These are phyloP conservation scores for Hymenoscyphus linearis DNA, from an alignment of 2,329 filamentous ascomycete genomes.

Conservation along the genomic window DNA sequence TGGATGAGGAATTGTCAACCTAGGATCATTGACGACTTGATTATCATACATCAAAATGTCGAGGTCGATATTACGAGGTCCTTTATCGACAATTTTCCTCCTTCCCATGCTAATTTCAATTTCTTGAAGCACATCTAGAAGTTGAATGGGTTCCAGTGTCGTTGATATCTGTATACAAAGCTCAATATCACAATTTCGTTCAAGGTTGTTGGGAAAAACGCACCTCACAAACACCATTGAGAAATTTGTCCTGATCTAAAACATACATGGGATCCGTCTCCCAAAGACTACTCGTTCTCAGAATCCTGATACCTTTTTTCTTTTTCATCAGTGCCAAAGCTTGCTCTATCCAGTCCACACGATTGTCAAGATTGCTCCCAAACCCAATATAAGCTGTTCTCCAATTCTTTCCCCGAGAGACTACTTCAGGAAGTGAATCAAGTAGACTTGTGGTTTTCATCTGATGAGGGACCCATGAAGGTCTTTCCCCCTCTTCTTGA, in stretches of 20 bases:
- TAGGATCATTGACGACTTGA: slow-evolving; percentile 57
- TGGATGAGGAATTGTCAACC: slow-evolving; percentile 78
- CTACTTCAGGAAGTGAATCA: neutral
- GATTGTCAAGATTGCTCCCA: slow-evolving; percentile 87
- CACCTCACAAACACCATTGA: slow-evolving; percentile 92
- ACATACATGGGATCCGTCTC: slow-evolving; percentile 98
- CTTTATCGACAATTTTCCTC: slow-evolving; percentile 83
- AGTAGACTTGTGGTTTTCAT: neutral
- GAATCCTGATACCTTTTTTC: slow-evolving; percentile 62
- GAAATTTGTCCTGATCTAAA: slow-evolving; percentile 76
- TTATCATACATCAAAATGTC: slow-evolving; percentile 84
- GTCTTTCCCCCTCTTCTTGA: neutral
- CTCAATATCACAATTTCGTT: neutral
- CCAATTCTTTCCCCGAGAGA: neutral
- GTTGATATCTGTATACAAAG: slow-evolving; percentile 66
- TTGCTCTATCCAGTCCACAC: slow-evolving; percentile 76
- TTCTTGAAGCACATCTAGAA: slow-evolving; percentile 75
- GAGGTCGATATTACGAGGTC: slow-evolving; percentile 88
- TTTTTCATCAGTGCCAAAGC: slow-evolving; percentile 75
- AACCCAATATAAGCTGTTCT: slow-evolving; percentile 70
- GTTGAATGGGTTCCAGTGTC: slow-evolving; percentile 62
- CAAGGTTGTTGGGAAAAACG: slow-evolving; percentile 30
- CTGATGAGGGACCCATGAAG: neutral
- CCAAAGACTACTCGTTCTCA: slow-evolving; percentile 81
- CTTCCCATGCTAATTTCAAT: slow-evolving; percentile 79